These are phyloP conservation scores for Ogataea haglerorum DNA, from an alignment of 805 yeast genomes.

Conservation along the genomic window DNA sequence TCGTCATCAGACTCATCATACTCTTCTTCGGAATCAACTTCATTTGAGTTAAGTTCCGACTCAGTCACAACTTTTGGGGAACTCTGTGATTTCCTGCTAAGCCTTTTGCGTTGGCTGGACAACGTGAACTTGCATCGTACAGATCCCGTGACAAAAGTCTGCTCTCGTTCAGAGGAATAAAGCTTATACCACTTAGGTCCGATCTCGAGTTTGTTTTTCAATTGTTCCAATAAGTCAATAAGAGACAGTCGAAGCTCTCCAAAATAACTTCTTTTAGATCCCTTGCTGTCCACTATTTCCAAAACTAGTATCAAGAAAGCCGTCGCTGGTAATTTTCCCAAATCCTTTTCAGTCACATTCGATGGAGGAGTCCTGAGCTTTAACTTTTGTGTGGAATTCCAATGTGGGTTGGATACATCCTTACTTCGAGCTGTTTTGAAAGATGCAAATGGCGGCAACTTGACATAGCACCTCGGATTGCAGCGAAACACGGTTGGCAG, in stretches of 20 bases:
- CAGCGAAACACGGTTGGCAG: conserved; percentile 11
- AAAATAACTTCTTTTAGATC: conserved; percentile 22
- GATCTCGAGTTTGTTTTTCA: conserved; percentile 12
- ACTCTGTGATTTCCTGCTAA: neutral
- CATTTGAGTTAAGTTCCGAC: conserved; percentile 1
- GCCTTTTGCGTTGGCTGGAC: conserved; percentile 4
- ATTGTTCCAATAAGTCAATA: conserved; percentile 19
- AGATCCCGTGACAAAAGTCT: conserved; percentile 29
- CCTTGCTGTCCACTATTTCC: conserved; percentile 22
- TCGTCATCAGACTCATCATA: conserved; percentile 20
- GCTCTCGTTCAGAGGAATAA: conserved; percentile 24
- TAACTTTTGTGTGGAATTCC: conserved; percentile 19
- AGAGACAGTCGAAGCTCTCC: conserved; percentile 30
- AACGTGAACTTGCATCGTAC: conserved; percentile 23
- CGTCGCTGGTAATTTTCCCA: conserved; percentile 7
- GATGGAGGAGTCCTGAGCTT: conserved; percentile 18
- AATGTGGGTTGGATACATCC: conserved; percentile 16
- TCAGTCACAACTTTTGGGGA: conserved; percentile 4
- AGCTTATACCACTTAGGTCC: conserved; percentile 22
- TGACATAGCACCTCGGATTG: conserved; percentile 22
- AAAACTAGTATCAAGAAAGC: conserved; percentile 17
- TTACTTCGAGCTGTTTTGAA: conserved; percentile 18
- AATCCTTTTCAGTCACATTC: conserved; percentile 1
- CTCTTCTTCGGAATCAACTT: conserved; percentile 17
- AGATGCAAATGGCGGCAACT: conserved; percentile 15